phyloP scores from a whole-genome alignment of 768 basidiomycete species.

The Lentinus brumalis region DNA sequence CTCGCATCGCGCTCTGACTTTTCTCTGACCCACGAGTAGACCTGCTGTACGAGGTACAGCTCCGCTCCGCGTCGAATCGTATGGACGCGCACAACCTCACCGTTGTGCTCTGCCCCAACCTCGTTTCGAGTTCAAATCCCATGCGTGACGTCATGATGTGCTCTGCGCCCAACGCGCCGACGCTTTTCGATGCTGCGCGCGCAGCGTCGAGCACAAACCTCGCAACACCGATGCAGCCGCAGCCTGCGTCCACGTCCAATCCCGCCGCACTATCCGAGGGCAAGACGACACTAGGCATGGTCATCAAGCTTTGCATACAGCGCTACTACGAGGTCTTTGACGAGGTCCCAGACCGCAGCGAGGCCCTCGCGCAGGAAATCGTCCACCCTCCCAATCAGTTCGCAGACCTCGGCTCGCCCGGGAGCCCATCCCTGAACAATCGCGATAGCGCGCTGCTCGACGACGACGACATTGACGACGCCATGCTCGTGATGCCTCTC shows the following conservation, averaged over 20 bases:
- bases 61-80: constrained; percentile 62
- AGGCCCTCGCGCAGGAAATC: constrained; percentile 39
- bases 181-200: constrained; percentile 35
- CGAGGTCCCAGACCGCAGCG: constrained; percentile 71
- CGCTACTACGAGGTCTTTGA: constrained; percentile 87
- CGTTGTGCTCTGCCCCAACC: constrained; percentile 78
- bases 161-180: constrained; percentile 53
- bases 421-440: constrained; percentile 23
- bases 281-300: constrained; percentile 64
- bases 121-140: constrained; percentile 69
- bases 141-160: constrained; percentile 77
- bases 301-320: constrained; percentile 78
- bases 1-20: background rate
- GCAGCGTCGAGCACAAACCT: constrained; percentile 17
- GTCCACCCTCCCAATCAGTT: constrained; percentile 14
- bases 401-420: constrained; percentile 16
- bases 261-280: constrained; percentile 42
- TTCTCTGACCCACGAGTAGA: constrained; percentile 44
- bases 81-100: constrained; percentile 88
- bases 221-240: constrained; percentile 9
- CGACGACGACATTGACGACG: constrained; percentile 77
- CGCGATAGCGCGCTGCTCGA: constrained; percentile 46
- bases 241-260: constrained; percentile 22
- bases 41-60: constrained; percentile 76
- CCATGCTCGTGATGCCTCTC: constrained; percentile 72